Base-by-base conservation (phyloP, 768 basidiomycete genomes). In the Megacollybia marginata region DNA sequence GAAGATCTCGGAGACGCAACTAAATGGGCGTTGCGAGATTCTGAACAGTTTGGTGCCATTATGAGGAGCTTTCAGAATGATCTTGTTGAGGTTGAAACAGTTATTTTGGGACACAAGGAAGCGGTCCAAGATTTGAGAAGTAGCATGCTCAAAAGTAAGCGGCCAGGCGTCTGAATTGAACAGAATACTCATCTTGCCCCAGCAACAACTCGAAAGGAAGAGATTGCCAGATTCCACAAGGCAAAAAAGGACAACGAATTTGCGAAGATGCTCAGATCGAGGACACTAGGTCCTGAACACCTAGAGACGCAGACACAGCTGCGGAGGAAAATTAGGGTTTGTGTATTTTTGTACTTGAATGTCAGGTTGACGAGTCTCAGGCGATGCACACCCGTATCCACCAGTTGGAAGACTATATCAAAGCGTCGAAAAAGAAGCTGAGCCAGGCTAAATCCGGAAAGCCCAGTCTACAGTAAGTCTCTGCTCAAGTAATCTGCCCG, bases 231-330 rank as follows among this genome's bases (percentile, higher is more conserved):
- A 5, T 93, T 91, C 63, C 74, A 83, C 48, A 81, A 79, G 56
- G 92, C 92, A 1, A 80, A 81, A 52, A 75, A 74, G 31, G 92
- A 97, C 59, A 75, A 80, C 3, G 85, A 86, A 48, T 90, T 94
- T 62, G 78, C 82, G 9, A 85, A 81, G 58, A 79, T 86, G 72
- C 66, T 90, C 48, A 82, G 79, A 58, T 70, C 80, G 2, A 75
- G 87, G 44, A 82, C 85, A n/a, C 66, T 93, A n/a, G 86, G 86
- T 11, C 92, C 95, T 0, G 92, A 97, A 59, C 85, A 92, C 59
- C 72, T 83, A 12, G 92, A 94, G 60, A 85, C 80, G 1, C 93
- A 94, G 61, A 78, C 73, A 1, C 80, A 83, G 48, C 68, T 97
- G 23, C 75, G 92, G 32, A 79, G 83, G 55, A 72, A 75, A 53